Conservation (phyloP, 75 land plant species). For the Selaginella tamariscina region DNA sequence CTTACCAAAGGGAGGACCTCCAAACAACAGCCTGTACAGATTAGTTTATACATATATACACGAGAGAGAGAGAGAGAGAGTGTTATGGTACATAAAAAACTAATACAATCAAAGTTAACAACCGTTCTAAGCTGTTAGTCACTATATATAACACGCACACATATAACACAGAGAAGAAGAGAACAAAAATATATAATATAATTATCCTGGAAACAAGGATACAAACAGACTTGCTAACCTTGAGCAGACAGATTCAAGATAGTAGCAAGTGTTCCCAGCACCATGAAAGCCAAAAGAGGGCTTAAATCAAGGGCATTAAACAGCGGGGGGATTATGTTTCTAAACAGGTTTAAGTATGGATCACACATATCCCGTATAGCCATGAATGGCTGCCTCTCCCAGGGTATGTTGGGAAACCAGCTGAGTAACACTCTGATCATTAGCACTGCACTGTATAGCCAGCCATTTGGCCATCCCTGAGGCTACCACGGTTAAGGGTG, state of each 20-base stretch:
- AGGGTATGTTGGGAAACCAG: slow-evolving; percentile 95
- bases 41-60: too few relatives aligned
- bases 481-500: slow-evolving; percentile 72
- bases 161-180: too few relatives aligned
- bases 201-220: too few relatives aligned
- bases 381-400: slow-evolving; percentile 81
- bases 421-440: slow-evolving; percentile 82
- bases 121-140: too few relatives aligned
- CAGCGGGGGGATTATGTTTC: slow-evolving; percentile 74
- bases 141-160: too few relatives aligned
- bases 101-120: too few relatives aligned
- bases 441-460: slow-evolving; percentile 58
- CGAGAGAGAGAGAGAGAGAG: too few relatives aligned
- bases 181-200: too few relatives aligned
- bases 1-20: too few relatives aligned
- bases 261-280: slow-evolving; percentile 42
- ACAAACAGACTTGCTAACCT: not conserved
- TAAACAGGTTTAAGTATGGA: slow-evolving; percentile 72
- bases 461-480: slow-evolving; percentile 85
- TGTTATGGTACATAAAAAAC: too few relatives aligned
- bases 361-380: slow-evolving; percentile 86
- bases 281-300: slow-evolving; percentile 70
- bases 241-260: slow-evolving; percentile 23
- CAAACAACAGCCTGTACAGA: too few relatives aligned
- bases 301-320: slow-evolving; percentile 77